Percentiles rank a stretch among this genome's conserved stretches.
phyloP scores from a whole-genome alignment of 441 rosid species.

The Adansonia grandidieri region DNA sequence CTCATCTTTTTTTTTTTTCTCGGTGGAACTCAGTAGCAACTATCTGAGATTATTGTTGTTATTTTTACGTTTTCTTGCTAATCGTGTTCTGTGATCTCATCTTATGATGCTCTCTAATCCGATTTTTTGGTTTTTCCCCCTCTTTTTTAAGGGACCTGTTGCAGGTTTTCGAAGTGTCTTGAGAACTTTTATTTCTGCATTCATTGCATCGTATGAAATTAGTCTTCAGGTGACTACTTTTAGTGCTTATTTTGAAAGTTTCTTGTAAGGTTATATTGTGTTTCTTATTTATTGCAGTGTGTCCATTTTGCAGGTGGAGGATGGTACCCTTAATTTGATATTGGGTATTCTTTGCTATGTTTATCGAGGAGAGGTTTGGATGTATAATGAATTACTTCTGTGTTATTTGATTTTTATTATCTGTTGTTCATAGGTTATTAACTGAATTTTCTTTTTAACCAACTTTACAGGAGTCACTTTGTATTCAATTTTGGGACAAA shows the following conservation, averaged over 20 bases:
- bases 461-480: constrained; percentile 83
- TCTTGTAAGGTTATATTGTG: constrained; percentile 19
- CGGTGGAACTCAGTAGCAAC: constrained; percentile 7
- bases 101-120: constrained; percentile 25
- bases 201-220: constrained; percentile 98
- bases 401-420: constrained; percentile 26
- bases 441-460: constrained; percentile 34
- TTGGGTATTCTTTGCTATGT: constrained; percentile 88
- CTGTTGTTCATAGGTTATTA: constrained; percentile 26
- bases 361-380: constrained; percentile 88
- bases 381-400: constrained; percentile 27
- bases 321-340: constrained; percentile 68
- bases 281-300: constrained; percentile 29
- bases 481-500: constrained; percentile 96
- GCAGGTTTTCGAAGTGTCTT: constrained; percentile 87
- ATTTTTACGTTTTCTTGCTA: constrained; percentile 22
- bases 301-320: constrained; percentile 64
- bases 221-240: constrained; percentile 69
- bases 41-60: constrained; percentile 14
- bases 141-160: constrained; percentile 63
- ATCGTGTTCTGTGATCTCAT: background rate
- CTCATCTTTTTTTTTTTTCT: constrained; percentile 14
- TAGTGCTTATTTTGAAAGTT: constrained; percentile 13
- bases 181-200: constrained; percentile 90
- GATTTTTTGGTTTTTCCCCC: constrained; percentile 1